phyloP scores from a whole-genome alignment of 2,329 filamentous ascomycete genomes.

The Aspergillus udagawae region DNA sequence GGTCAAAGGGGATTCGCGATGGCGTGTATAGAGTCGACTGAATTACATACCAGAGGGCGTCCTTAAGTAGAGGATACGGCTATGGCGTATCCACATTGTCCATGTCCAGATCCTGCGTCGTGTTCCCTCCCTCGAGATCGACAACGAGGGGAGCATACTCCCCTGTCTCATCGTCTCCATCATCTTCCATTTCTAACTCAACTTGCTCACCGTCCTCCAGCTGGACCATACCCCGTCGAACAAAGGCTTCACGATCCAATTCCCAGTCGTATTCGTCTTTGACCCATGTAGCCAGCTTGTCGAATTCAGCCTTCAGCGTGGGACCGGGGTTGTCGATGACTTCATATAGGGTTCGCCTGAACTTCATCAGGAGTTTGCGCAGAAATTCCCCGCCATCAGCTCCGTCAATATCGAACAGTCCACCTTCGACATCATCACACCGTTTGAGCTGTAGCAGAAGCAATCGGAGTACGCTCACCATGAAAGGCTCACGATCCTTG shows the following conservation, averaged over 20 bases:
- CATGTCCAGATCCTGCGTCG: neutral
- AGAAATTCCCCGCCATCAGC: slow-evolving; percentile 52
- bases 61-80: neutral
- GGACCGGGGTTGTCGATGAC: slow-evolving; percentile 34
- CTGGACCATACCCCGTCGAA: slow-evolving; percentile 55
- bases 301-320: slow-evolving; percentile 49
- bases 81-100: neutral
- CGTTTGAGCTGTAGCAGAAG: slow-evolving; percentile 53
- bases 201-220: slow-evolving; percentile 62
- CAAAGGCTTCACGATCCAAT: slow-evolving; percentile 48
- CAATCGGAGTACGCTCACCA: slow-evolving; percentile 48
- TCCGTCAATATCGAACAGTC: slow-evolving; percentile 55
- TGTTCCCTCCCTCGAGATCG: slow-evolving; percentile 36
- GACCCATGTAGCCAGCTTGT: slow-evolving; percentile 53
- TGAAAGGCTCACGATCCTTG: slow-evolving; percentile 45
- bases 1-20: neutral
- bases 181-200: slow-evolving; percentile 56
- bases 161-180: slow-evolving; percentile 60
- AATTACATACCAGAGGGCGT: neutral
- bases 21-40: neutral
- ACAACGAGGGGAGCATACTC: slow-evolving; percentile 62
- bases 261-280: slow-evolving; percentile 56
- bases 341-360: slow-evolving; percentile 50
- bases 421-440: slow-evolving; percentile 57
- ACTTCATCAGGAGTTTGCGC: slow-evolving; percentile 49